Base-by-base conservation (phyloP, 208 protist genomes). In the Crithidia thermophila region DNA sequence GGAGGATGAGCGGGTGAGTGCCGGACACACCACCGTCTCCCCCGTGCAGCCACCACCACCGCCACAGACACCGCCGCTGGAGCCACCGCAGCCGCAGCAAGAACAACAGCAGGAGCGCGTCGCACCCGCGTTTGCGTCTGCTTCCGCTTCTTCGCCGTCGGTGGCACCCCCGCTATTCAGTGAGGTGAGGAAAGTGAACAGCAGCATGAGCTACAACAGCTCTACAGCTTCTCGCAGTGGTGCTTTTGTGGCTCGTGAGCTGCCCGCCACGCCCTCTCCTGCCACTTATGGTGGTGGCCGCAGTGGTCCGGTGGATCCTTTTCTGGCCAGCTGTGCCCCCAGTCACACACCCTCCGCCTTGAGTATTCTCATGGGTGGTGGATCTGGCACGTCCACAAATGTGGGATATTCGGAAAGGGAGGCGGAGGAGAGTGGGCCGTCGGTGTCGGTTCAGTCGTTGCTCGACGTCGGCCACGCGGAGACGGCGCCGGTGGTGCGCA, bases 401-500 rank as follows among this genome's bases (percentile, higher is more conserved):
- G n/a, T n/a, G n/a, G n/a, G n/a, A n/a, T n/a, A n/a, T n/a, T 49
- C 16, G 1, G 6, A 16, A 40, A 53, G 11, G 3, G 46, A 37
- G 3, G 28, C 20, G 1, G 18, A n/a, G n/a, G 6, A 49, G 10
- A 47, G 60, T 20, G 69, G 31, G 28, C 30, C 53, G 1, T 20
- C 66, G 7, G 49, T 84, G 25, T 82, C 87, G 4, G 71, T 90
- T 9, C 79, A 85, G 39, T 58, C 72, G 30, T 43, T 94, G n/a
- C 65, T 89, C n/a, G 80, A 85, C 34, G 73, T 76, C 30, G 79
- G 75, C 9, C 69, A 87, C 56, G 55, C 61, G 21, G 64, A 74
- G 11, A 77, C 67, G 28, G 20, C 21, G 14, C 36, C 62, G 42
- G 58, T 69, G 47, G 49, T 59, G 60, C 82, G 69, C 46, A 94